Percentiles rank a stretch among this genome's conserved stretches.
These are phyloP conservation scores for Gossypium davidsonii DNA, from an alignment of 441 rosid genomes.

Conservation along the genomic window DNA sequence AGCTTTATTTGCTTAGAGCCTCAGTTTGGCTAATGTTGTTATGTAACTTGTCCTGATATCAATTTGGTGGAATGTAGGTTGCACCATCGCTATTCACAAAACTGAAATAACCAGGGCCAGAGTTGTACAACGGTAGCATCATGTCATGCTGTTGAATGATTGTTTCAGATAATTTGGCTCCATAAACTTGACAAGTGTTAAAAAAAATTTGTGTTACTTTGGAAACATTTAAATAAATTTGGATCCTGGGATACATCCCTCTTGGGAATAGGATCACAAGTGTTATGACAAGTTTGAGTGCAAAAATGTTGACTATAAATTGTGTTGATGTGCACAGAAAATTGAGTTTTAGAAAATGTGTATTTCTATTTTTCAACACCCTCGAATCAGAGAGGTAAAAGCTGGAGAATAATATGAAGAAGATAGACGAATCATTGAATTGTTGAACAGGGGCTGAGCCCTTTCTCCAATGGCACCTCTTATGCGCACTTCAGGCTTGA, in stretches of 20 bases:
- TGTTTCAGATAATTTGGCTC: neutral
- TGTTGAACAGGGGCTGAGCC: neutral
- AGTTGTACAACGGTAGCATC: neutral
- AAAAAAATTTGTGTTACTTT: neutral
- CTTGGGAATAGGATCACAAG: neutral
- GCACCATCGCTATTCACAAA: slow-evolving; percentile 43
- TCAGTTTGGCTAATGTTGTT: neutral
- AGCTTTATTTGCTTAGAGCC: neutral
- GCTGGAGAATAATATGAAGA: too few species aligned
- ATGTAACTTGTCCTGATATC: neutral
- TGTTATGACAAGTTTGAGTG: neutral
- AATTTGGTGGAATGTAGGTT: slow-evolving; percentile 36
- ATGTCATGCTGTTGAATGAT: neutral
- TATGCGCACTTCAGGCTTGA: slow-evolving; percentile 81
- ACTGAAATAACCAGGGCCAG: slow-evolving; percentile 29
- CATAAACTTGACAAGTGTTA: neutral
- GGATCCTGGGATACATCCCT: neutral
- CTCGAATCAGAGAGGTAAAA: too few species aligned
- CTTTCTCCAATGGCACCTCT: slow-evolving; percentile 76
- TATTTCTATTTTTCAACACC: neutral
- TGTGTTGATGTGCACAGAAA: neutral
- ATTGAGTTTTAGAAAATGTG: neutral
- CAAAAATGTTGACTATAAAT: neutral
- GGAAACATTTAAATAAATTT: neutral
- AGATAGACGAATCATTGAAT: too few species aligned